phyloP scores from a whole-genome alignment of 352 stramenopile species.

The Phytopythium delawarense region DNA sequence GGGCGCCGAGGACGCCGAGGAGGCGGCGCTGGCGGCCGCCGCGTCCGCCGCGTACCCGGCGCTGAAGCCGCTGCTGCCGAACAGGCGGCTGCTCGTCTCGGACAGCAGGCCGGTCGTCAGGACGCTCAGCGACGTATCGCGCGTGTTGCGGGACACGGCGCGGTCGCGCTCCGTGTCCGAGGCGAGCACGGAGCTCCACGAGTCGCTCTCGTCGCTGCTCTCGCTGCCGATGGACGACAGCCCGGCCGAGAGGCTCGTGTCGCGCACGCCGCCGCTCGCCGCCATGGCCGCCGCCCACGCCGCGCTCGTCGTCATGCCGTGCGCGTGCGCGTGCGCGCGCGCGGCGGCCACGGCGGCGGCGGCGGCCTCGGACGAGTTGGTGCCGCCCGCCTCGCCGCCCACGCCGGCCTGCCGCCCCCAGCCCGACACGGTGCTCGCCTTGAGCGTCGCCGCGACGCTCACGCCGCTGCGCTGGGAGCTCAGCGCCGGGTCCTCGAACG shows the following conservation, averaged over 20 bases:
- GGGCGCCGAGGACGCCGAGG: background rate
- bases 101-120: conserved; percentile 43
- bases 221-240: conserved; percentile 43
- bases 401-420: background rate
- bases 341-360: background rate
- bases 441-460: conserved; percentile 8
- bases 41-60: conserved; percentile 1
- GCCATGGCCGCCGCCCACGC: conserved; percentile 6
- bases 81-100: conserved; percentile 23
- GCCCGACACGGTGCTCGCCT: conserved; percentile 5
- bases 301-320: background rate
- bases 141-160: conserved; percentile 48
- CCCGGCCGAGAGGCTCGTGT: conserved; percentile 28
- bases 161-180: conserved; percentile 45
- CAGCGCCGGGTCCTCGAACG: conserved; percentile 3
- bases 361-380: conserved; percentile 9
- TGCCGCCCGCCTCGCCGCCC: conserved; percentile 9
- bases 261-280: conserved; percentile 17
- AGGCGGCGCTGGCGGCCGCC: background rate
- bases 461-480: conserved; percentile 15
- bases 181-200: conserved; percentile 73
- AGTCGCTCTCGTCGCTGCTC: conserved; percentile 41
- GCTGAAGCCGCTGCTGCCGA: conserved; percentile 5
- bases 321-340: background rate
- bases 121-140: conserved; percentile 63